phyloP scores from a whole-genome alignment of 2,329 filamentous ascomycete genomes.

The Xylariaceae sp. region DNA sequence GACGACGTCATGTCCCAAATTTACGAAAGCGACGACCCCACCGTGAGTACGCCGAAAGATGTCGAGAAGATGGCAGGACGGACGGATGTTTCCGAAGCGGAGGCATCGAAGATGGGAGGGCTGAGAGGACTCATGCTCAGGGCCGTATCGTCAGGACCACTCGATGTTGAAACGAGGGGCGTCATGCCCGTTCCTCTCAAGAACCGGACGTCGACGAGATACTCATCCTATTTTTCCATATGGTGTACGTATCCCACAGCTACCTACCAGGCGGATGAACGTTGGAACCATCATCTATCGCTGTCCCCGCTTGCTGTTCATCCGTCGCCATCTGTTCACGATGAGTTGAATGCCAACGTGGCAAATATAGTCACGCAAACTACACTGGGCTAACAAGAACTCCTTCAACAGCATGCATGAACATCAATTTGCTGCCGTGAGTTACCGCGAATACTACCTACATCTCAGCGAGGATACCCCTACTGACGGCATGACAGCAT shows the following conservation, averaged over 20 bases:
- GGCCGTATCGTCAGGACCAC: slow-evolving; percentile 1
- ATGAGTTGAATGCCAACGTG: too few relatives aligned
- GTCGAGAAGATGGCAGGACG: slow-evolving; percentile 1
- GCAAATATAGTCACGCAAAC: too few relatives aligned
- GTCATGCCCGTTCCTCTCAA: slow-evolving; percentile 24
- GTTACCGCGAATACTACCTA: slow-evolving; percentile 1
- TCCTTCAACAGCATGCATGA: slow-evolving; percentile 14
- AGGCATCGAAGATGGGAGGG: not conserved
- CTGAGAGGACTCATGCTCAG: not conserved
- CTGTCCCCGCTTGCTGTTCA: not conserved
- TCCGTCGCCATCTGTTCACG: not conserved
- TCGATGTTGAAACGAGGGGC: slow-evolving; percentile 21
- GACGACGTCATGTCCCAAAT: not conserved
- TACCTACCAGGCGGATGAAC: too few relatives aligned
- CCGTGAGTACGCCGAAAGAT: not conserved
- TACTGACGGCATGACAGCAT: slow-evolving; percentile 34
- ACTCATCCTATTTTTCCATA: slow-evolving; percentile 24
- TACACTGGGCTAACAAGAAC: too few relatives aligned
- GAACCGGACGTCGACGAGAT: slow-evolving; percentile 24
- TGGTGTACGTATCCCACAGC: slow-evolving; percentile 5
- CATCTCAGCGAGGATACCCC: not conserved
- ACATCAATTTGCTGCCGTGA: slow-evolving; percentile 23
- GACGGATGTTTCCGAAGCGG: not conserved
- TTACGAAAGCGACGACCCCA: slow-evolving; percentile 18
- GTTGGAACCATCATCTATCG: not conserved